Evolutionary conservation across 495 filamentous ascomycete species (phyloP), one percentile per base, ranked within the genome.

Genomic region (Darksidea phi): DNA sequence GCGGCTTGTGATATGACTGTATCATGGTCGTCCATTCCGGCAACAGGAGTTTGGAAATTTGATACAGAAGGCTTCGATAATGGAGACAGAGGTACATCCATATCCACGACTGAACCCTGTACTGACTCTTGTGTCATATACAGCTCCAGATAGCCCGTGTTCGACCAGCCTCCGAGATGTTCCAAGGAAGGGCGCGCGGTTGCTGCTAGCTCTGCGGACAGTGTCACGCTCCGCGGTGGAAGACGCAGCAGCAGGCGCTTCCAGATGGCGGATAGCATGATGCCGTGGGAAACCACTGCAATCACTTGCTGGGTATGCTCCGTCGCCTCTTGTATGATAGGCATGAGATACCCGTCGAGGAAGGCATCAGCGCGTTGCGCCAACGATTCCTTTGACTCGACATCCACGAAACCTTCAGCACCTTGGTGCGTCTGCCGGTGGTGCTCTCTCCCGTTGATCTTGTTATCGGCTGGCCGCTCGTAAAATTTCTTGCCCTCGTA

Each of bases 271-370:
- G 80, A 81, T 0, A 95, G 80, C 21, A 95, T 84, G 26, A 93
- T 84, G 38, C 91, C 91, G 70, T 96, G 91, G 12, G 89, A 84
- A 15, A 93, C 88, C 23, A 93, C 74, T 20, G 83, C 86, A 11
- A 93, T 71, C 17, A 61, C 53, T 1, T 75, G 68, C n/a, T 70
- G 24, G 11, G 54, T 45, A 4, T 52, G 51, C 11, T 62, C 56
- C 20, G 68, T 34, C 0, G 71, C 61, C 11, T 70, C 66, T 20
- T 77, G 68, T 12, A 91, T 36, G 20, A 87, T 54, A 20, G 86
- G 86, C 3, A 79, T 60, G 0, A 94, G 75, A 63, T 86, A 75
- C 0, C 71, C 67, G 38, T 84, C 74, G 15, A 95, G 71, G 66
- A 95, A 95, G 0, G 55, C 68, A 45, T 85, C 78, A 2, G 80